Evolutionary conservation across 2,329 filamentous ascomycete genomes (phyloP).

Genomic region (Sclerotinia glacialis): DNA sequence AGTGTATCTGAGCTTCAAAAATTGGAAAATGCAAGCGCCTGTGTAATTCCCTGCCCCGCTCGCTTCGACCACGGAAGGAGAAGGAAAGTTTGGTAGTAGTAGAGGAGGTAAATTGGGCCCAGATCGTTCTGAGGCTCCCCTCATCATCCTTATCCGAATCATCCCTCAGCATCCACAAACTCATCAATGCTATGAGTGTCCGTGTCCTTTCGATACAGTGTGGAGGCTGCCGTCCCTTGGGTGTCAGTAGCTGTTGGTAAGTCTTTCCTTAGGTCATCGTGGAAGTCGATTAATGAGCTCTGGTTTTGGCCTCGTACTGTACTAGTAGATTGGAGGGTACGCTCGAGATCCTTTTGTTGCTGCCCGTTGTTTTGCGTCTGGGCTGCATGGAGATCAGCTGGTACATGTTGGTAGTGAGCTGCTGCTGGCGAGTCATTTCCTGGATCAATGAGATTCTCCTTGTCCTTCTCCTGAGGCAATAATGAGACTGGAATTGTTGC

Average conservation of each 20-base stretch:
- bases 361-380: conserved; percentile 34
- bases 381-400: conserved; percentile 32
- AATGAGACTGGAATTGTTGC: conserved; percentile 16
- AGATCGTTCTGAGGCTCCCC: neutral
- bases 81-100: neutral
- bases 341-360: conserved; percentile 36
- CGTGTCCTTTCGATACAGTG: conserved; percentile 35
- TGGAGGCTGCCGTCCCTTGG: neutral
- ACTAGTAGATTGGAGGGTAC: conserved; percentile 33
- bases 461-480: conserved; percentile 27
- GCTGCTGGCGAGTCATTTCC: conserved; percentile 41
- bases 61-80: neutral
- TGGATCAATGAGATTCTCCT: conserved; percentile 56
- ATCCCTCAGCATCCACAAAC: conserved; percentile 39
- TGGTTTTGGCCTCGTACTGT: conserved; percentile 22
- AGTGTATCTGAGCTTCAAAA: conserved; percentile 12
- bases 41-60: neutral
- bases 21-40: neutral
- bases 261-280: conserved; percentile 51
- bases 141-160: conserved; percentile 11
- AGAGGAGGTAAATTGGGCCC: neutral
- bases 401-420: conserved; percentile 21
- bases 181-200: conserved; percentile 38
- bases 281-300: conserved; percentile 49
- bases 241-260: conserved; percentile 41